Conservation (phyloP, 495 filamentous ascomycete species). For the Penicillium canariense region DNA sequence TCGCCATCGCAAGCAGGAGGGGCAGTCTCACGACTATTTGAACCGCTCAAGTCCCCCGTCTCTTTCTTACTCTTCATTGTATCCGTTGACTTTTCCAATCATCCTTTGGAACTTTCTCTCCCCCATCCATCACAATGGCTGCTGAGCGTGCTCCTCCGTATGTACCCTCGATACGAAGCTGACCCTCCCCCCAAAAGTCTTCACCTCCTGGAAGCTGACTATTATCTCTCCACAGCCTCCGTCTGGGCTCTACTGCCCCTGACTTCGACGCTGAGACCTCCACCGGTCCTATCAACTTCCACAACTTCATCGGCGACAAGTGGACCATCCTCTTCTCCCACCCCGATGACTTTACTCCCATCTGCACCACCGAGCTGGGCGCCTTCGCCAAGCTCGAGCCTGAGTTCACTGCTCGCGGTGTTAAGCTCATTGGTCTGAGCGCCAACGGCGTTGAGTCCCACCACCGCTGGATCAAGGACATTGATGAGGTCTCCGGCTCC, state of each 20-base stretch:
- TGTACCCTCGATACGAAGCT: neutral
- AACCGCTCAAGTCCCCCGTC: constrained; percentile 11
- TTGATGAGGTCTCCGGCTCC: constrained; percentile 59
- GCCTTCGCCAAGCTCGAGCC: constrained; percentile 96
- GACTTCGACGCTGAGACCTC: constrained; percentile 95
- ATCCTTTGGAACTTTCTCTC: constrained; percentile 1
- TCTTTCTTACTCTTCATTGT: neutral
- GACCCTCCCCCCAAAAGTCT: neutral
- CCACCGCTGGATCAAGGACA: constrained; percentile 62
- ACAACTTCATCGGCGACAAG: constrained; percentile 90
- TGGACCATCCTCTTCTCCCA: constrained; percentile 98
- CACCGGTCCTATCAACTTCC: constrained; percentile 89
- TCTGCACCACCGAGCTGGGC: constrained; percentile 98
- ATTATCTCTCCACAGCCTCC: constrained; percentile 54
- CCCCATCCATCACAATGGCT: constrained; percentile 46
- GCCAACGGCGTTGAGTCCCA: constrained; percentile 61
- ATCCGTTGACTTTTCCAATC: neutral
- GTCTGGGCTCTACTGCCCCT: constrained; percentile 84
- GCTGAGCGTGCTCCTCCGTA: constrained; percentile 36
- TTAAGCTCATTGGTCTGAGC: constrained; percentile 90
- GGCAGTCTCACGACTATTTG: constrained; percentile 28
- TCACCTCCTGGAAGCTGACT: neutral
- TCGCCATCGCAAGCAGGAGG: constrained; percentile 18
- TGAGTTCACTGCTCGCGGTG: constrained; percentile 89
- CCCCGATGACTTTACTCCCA: constrained; percentile 83